These are phyloP conservation scores for Rubroshorea leprosula DNA, from an alignment of 345 rosid genomes.

Conservation along the genomic window DNA sequence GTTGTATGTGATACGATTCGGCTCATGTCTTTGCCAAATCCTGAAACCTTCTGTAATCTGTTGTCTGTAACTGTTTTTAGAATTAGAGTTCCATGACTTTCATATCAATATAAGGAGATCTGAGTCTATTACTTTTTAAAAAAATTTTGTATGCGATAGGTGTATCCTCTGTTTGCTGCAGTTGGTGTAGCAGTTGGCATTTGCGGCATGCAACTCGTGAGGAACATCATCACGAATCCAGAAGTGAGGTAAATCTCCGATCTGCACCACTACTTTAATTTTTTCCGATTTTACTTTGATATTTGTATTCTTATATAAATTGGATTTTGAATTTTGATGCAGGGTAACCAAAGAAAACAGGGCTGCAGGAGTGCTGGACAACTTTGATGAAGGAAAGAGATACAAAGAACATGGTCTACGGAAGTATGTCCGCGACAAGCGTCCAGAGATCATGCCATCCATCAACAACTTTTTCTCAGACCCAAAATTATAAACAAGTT, in stretches of 20 bases:
- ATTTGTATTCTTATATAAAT: neutral
- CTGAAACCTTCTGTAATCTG: too few species aligned
- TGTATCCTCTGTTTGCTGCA: conserved; percentile 50
- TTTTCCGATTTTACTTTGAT: too few species aligned
- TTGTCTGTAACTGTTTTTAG: too few species aligned
- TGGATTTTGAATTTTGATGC: conserved; percentile 9
- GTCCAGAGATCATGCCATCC: conserved; percentile 59
- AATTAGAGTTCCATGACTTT: too few species aligned
- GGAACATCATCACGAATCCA: conserved; percentile 49
- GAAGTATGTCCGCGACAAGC: conserved; percentile 33
- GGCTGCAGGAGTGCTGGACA: conserved; percentile 49
- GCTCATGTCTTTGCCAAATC: too few species aligned
- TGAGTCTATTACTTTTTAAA: too few species aligned
- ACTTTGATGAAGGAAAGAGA: conserved; percentile 52
- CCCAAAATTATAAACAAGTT: conserved; percentile 31
- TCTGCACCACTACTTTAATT: neutral
- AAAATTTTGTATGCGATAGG: conserved; percentile 23
- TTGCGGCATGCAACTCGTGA: conserved; percentile 47
- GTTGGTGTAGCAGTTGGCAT: conserved; percentile 54
- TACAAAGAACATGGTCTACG: conserved; percentile 47
- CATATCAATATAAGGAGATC: too few species aligned
- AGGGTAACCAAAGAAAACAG: conserved; percentile 47
- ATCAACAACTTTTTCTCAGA: conserved; percentile 53
- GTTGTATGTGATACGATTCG: too few species aligned
- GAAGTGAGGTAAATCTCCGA: conserved; percentile 43